These are phyloP conservation scores for Cladosporium phlei DNA, from an alignment of 2,329 filamentous ascomycete species.

Conservation along the genomic window DNA sequence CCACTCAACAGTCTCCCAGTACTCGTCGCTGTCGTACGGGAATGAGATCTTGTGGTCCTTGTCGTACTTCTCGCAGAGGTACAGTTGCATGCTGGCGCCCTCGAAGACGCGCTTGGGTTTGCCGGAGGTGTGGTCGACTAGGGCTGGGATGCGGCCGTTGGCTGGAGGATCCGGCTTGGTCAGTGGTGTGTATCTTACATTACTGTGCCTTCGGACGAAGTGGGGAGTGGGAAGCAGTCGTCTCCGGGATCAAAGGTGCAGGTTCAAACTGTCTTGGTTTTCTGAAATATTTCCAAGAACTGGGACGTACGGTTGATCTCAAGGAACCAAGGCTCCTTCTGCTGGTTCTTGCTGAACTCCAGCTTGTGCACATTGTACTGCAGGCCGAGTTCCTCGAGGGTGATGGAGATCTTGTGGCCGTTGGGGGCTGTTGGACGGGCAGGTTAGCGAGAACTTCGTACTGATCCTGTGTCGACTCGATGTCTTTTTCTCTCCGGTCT, in stretches of 20 bases:
- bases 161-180: no score
- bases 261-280: no score
- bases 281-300: no score
- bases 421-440: not conserved
- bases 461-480: not conserved
- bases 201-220: no score
- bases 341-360: constrained; percentile 64
- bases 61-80: constrained; percentile 25
- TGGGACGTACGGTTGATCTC: constrained; percentile 62
- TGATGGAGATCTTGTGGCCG: constrained; percentile 57
- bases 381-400: constrained; percentile 71
- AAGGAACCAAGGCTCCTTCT: constrained; percentile 80
- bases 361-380: constrained; percentile 69
- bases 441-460: not conserved
- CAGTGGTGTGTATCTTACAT: no score
- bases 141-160: constrained; percentile 80
- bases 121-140: constrained; percentile 66
- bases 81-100: constrained; percentile 17
- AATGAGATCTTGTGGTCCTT: constrained; percentile 19
- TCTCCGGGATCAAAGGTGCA: no score
- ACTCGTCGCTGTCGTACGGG: constrained; percentile 17
- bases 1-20: constrained; percentile 51
- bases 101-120: constrained; percentile 65
- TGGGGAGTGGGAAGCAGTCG: no score
- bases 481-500: not conserved